Evolutionary conservation across 306 rosid species (phyloP).

Genomic region (Spatholobus suberectus): DNA sequence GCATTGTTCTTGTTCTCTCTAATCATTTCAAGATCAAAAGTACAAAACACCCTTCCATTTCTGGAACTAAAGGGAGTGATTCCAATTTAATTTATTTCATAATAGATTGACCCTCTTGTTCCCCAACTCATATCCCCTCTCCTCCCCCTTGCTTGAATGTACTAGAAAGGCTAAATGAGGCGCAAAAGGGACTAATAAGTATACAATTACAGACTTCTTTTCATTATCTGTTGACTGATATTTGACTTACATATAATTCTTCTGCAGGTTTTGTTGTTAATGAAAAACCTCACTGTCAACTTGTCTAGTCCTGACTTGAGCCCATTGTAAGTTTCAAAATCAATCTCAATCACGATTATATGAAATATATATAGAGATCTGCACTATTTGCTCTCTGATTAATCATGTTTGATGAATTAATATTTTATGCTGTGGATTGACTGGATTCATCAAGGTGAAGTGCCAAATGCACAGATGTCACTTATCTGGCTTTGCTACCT

Average conservation of each 20-base stretch:
- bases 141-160: neutral
- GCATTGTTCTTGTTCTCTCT: neutral
- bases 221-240: neutral
- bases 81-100: neutral
- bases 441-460: neutral
- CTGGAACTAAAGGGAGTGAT: neutral
- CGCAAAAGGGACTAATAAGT: neutral
- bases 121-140: neutral
- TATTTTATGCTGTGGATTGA: neutral
- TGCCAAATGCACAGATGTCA: neutral
- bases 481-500: neutral
- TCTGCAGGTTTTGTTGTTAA: conserved; percentile 77
- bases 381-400: neutral
- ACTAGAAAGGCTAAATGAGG: neutral
- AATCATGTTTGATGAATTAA: neutral
- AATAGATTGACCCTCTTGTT: neutral
- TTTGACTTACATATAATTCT: conserved; percentile 12
- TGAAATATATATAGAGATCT: neutral
- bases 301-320: conserved; percentile 77
- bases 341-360: neutral
- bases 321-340: conserved; percentile 62
- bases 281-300: conserved; percentile 85
- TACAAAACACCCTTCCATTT: neutral
- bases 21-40: neutral
- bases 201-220: neutral